A percentile compares a stretch with the other conserved stretches of the same genome.
phyloP scores from a whole-genome alignment of 2,329 filamentous ascomycete genomes.

The Metarhizium humberi region DNA sequence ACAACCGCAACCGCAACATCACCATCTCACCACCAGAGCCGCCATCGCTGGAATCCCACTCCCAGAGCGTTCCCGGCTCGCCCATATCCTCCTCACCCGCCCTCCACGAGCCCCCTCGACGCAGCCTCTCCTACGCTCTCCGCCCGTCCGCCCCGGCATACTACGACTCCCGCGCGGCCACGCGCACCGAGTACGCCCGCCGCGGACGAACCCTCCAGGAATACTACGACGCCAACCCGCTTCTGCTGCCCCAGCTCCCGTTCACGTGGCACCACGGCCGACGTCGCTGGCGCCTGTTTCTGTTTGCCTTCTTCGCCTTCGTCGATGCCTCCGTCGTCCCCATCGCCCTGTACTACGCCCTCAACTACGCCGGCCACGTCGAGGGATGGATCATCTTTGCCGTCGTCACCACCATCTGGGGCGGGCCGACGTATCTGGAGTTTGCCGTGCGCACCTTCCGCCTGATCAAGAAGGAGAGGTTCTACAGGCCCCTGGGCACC shows the following conservation, averaged over 20 bases:
- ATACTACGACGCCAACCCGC: constrained; percentile 29
- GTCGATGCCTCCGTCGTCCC: constrained; percentile 34
- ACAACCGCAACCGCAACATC: neutral
- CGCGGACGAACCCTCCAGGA: constrained; percentile 26
- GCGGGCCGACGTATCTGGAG: constrained; percentile 44
- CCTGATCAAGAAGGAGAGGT: constrained; percentile 37
- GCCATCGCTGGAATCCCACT: neutral
- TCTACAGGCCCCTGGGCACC: constrained; percentile 40
- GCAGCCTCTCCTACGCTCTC: constrained; percentile 25
- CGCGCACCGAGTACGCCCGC: constrained; percentile 23
- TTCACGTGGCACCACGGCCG: constrained; percentile 32
- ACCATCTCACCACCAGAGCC: neutral
- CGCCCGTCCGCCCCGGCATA: constrained; percentile 25
- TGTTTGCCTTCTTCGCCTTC: constrained; percentile 39
- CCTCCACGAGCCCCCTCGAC: constrained; percentile 11
- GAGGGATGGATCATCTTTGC: constrained; percentile 37
- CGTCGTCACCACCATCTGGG: constrained; percentile 45
- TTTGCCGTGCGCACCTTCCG: constrained; percentile 39
- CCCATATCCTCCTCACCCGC: neutral
- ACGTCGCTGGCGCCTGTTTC: constrained; percentile 32
- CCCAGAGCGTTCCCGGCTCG: neutral
- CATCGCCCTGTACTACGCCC: constrained; percentile 42
- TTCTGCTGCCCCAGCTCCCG: constrained; percentile 28
- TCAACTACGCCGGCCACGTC: constrained; percentile 31
- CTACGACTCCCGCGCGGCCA: constrained; percentile 30